Percentiles rank a stretch among this genome's conserved stretches.
Conservation (phyloP, 2,329 filamentous ascomycete species). For the Aspergillus quadricinctus region DNA sequence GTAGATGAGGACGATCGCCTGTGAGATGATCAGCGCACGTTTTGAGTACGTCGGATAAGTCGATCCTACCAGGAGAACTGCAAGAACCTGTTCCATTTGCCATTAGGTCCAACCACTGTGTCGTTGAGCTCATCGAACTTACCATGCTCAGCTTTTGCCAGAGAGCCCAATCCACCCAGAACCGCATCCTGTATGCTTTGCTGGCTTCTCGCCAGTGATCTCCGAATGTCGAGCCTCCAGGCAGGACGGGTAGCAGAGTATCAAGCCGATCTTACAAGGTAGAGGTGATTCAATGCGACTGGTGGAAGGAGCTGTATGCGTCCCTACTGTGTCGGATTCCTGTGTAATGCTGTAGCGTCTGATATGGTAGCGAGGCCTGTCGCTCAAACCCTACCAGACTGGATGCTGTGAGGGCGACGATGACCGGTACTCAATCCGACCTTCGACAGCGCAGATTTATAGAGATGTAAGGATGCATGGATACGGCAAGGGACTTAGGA, state of each 20-base stretch:
- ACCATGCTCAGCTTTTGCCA: conserved; percentile 93
- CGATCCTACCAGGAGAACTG: conserved; percentile 57
- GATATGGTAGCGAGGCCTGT: too few relatives aligned
- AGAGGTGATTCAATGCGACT: too few relatives aligned
- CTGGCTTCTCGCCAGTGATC: not conserved
- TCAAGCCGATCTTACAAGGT: not conserved
- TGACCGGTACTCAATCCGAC: not conserved
- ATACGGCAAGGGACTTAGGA: not conserved
- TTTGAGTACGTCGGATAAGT: not conserved
- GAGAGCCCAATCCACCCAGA: conserved; percentile 68
- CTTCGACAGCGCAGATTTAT: not conserved
- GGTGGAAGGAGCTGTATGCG: too few relatives aligned
- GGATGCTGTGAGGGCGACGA: not conserved
- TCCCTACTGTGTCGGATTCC: too few relatives aligned
- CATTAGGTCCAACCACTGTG: conserved; percentile 7
- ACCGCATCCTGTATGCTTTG: conserved; percentile 34
- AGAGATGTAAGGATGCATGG: not conserved
- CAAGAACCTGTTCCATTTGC: conserved; percentile 58
- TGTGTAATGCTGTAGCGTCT: too few relatives aligned
- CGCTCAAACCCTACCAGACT: too few relatives aligned
- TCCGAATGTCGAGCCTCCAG: not conserved
- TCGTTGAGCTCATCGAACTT: conserved; percentile 36
- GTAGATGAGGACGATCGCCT: conserved; percentile 62
- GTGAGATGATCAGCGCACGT: conserved; percentile 25
- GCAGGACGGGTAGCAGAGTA: not conserved